Conservation (phyloP, 257 asterid genomes). For the Fraxinus excelsior region DNA sequence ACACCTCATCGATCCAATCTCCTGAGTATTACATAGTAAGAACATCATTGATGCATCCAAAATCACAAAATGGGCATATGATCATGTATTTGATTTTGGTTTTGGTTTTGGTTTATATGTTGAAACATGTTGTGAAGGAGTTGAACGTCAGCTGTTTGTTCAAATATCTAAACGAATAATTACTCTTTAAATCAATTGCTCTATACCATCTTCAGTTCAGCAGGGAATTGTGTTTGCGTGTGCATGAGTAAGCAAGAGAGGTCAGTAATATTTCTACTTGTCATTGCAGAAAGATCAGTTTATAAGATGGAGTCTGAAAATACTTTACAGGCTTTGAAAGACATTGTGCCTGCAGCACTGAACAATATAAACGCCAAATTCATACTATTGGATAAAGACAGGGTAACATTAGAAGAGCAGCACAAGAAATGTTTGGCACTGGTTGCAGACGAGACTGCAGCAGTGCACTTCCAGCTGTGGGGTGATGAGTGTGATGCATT, state of each 20-base stretch:
- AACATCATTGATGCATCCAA: too few species aligned
- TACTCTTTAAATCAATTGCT: not conserved
- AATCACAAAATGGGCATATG: too few species aligned
- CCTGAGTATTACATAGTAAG: too few species aligned
- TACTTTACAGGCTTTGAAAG: slow-evolving; percentile 37
- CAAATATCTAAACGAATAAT: not conserved
- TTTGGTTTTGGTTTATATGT: not conserved
- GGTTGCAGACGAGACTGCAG: slow-evolving; percentile 85
- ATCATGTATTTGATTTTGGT: too few species aligned
- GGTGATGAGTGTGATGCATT: slow-evolving; percentile 76
- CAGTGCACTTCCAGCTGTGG: slow-evolving; percentile 82
- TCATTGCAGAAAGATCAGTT: not conserved
- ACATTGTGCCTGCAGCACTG: slow-evolving; percentile 61
- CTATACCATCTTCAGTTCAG: not conserved
- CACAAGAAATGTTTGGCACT: slow-evolving; percentile 54
- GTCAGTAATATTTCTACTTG: not conserved
- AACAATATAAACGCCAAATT: slow-evolving; percentile 59
- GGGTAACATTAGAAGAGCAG: slow-evolving; percentile 43
- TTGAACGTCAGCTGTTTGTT: too few species aligned
- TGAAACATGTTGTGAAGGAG: too few species aligned
- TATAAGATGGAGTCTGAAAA: slow-evolving; percentile 24
- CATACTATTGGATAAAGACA: slow-evolving; percentile 73
- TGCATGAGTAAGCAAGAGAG: not conserved
- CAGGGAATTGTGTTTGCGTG: not conserved
- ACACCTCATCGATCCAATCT: too few species aligned